These are phyloP conservation scores for Thyridium curvatum DNA, from an alignment of 2,329 filamentous ascomycete species.

Conservation along the genomic window DNA sequence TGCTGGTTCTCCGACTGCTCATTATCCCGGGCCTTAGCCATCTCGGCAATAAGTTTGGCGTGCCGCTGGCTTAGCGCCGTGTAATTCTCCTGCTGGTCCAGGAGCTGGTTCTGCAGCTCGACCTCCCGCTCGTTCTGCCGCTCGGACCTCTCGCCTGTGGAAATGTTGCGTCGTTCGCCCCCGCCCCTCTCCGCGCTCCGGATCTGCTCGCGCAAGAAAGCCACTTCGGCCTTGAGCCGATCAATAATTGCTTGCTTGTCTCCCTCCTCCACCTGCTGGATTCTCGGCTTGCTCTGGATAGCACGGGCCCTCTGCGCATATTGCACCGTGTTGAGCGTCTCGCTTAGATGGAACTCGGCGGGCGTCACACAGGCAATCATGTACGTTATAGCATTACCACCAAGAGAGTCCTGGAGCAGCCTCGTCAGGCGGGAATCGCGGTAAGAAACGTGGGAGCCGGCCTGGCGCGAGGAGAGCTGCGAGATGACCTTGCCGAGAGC, in stretches of 20 bases:
- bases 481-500: slow-evolving; percentile 97
- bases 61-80: slow-evolving; percentile 85
- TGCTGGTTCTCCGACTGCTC: slow-evolving; percentile 54
- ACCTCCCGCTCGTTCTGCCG: slow-evolving; percentile 78
- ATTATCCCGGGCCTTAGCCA: slow-evolving; percentile 76
- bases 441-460: slow-evolving; percentile 90
- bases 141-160: slow-evolving; percentile 65
- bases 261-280: slow-evolving; percentile 86
- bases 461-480: slow-evolving; percentile 83
- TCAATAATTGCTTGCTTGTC: slow-evolving; percentile 95
- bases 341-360: slow-evolving; percentile 93
- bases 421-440: slow-evolving; percentile 96
- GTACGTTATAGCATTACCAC: slow-evolving; percentile 96
- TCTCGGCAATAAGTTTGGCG: slow-evolving; percentile 89
- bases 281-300: slow-evolving; percentile 95
- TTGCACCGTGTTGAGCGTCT: slow-evolving; percentile 94
- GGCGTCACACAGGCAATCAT: slow-evolving; percentile 99
- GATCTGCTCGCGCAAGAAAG: slow-evolving; percentile 90
- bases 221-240: slow-evolving; percentile 84
- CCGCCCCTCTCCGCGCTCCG: slow-evolving; percentile 67
- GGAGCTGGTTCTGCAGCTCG: slow-evolving; percentile 86
- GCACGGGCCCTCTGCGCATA: slow-evolving; percentile 94
- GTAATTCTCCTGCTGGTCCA: slow-evolving; percentile 94
- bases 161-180: slow-evolving; percentile 45
- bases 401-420: slow-evolving; percentile 90